Evolutionary conservation across 2,329 filamentous ascomycete species (phyloP).

Genomic region (Aphanocladium album): DNA sequence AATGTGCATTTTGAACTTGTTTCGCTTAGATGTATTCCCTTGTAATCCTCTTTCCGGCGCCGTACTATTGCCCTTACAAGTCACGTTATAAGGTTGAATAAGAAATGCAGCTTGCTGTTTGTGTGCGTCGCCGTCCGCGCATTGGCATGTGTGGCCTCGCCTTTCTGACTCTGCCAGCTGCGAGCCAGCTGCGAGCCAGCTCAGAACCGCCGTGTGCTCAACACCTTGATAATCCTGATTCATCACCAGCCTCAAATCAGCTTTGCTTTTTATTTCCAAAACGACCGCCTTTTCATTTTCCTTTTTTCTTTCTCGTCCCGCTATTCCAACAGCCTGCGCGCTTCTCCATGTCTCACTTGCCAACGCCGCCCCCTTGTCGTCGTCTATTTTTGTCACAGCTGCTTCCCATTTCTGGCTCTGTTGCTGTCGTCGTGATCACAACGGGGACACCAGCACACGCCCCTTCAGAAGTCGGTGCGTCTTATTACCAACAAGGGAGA

Average conservation of each 20-base stretch:
- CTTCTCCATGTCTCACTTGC: constrained; percentile 8
- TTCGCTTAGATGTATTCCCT: too few species aligned
- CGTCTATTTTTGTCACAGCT: constrained; percentile 9
- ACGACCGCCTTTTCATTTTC: not conserved
- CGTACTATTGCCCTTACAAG: too few species aligned
- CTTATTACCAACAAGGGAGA: not conserved
- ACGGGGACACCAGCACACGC: not conserved
- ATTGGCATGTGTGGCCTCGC: too few species aligned
- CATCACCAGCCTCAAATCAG: not conserved
- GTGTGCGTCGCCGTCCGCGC: too few species aligned
- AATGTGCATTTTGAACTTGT: too few species aligned
- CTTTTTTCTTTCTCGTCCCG: not conserved
- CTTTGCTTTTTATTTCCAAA: constrained; percentile 8
- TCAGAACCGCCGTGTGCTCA: not conserved
- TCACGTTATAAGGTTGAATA: too few species aligned
- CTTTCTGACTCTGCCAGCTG: not conserved
- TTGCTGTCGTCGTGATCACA: not conserved
- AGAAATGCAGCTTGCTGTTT: too few species aligned
- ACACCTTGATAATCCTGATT: not conserved
- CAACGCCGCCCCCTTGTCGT: not conserved
- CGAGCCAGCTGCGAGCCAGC: not conserved
- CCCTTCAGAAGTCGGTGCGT: not conserved
- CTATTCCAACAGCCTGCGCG: not conserved
- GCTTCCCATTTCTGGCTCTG: not conserved
- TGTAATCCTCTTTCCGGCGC: too few species aligned